Evolutionary conservation across 192 early-diverging fungal genomes (phyloP).

Genomic region (Backusella macrospora): DNA sequence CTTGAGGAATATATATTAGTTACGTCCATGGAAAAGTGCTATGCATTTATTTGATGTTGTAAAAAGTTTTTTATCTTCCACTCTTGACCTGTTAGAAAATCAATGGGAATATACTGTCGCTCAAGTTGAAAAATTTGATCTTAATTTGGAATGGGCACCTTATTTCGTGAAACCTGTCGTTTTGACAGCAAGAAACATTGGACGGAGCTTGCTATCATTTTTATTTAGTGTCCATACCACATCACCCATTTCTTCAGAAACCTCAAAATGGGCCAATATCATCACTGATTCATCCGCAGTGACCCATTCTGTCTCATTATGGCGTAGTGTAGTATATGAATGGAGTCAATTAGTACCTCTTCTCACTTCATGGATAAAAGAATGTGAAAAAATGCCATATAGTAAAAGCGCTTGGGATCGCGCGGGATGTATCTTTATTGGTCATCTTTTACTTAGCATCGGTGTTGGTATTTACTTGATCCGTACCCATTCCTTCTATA

Average conservation of each 20-base stretch:
- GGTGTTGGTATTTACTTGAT: neutral
- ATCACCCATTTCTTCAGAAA: neutral
- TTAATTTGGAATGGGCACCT: slow-evolving; percentile 4
- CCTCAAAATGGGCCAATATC: neutral
- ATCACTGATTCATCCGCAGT: neutral
- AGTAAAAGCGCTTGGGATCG: neutral
- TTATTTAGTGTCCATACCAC: neutral
- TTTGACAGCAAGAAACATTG: neutral
- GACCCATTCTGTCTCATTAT: neutral
- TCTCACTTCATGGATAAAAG: neutral
- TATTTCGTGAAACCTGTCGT: neutral
- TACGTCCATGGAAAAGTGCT: neutral
- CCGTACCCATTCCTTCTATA: neutral
- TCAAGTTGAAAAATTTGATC: neutral
- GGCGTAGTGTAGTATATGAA: neutral
- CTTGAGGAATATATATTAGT: neutral
- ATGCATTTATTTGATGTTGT: neutral
- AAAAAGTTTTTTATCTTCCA: neutral
- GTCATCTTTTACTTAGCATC: neutral
- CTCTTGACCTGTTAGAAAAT: neutral
- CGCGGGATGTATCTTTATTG: neutral
- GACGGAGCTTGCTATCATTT: neutral
- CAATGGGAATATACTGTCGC: neutral
- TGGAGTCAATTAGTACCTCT: neutral
- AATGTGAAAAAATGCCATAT: slow-evolving; percentile 1